These are phyloP conservation scores for Tephrocybe rancida DNA, from an alignment of 768 basidiomycete species.

Conservation along the genomic window DNA sequence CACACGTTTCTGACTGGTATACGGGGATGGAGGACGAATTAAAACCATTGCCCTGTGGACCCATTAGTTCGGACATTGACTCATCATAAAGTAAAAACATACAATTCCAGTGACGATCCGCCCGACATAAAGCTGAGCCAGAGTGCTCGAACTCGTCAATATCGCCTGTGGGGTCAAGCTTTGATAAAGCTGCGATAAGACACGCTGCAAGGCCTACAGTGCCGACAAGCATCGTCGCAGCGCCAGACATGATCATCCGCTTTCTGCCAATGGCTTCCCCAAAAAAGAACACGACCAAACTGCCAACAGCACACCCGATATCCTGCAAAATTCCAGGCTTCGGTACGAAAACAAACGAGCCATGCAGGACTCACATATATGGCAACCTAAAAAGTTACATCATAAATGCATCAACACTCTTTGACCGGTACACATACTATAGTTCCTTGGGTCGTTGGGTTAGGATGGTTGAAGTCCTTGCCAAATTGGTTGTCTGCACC, in stretches of 20 bases:
- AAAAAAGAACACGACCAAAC: slow-evolving; percentile 37
- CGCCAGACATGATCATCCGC: slow-evolving; percentile 40
- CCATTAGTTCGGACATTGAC: neutral
- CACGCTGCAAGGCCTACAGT: slow-evolving; percentile 26
- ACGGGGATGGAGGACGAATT: slow-evolving; percentile 43
- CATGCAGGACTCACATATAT: slow-evolving; percentile 31
- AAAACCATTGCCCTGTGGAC: slow-evolving; percentile 38
- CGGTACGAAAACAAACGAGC: neutral
- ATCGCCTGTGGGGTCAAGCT: slow-evolving; percentile 28
- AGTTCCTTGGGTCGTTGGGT: slow-evolving; percentile 38
- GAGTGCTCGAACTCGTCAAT: slow-evolving; percentile 39
- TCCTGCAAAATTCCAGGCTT: slow-evolving; percentile 24
- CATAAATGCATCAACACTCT: too few relatives aligned
- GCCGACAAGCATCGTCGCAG: slow-evolving; percentile 37
- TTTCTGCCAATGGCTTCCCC: slow-evolving; percentile 40
- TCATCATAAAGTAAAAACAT: slow-evolving; percentile 2
- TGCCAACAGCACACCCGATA: slow-evolving; percentile 40
- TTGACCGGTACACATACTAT: slow-evolving; percentile 28
- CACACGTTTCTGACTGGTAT: slow-evolving; percentile 42
- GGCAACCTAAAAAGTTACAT: slow-evolving; percentile 19
- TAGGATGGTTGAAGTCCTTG: slow-evolving; percentile 36
- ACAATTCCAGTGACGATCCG: slow-evolving; percentile 39
- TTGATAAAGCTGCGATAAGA: neutral
- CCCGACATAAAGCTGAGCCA: slow-evolving; percentile 38
- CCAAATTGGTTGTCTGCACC: slow-evolving; percentile 45